Base-by-base conservation (phyloP, 164 flowering plant genomes). In the Aristolochia californica region DNA sequence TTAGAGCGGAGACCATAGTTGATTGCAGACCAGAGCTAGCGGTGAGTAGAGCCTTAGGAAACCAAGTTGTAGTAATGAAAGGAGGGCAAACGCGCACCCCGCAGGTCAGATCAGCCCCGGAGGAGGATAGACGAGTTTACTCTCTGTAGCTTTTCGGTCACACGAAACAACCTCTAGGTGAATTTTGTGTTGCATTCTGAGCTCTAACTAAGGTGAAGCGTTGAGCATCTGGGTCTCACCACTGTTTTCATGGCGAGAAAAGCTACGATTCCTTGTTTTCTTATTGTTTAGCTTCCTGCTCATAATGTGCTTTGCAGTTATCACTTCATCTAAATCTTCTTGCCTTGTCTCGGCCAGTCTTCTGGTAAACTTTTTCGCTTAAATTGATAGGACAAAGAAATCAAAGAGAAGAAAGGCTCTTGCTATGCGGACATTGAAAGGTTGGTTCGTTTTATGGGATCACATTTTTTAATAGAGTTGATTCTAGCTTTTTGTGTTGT, bases 371-470 rank as follows among this genome's bases (percentile, higher is more conserved):
- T 23, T 15, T 27, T 1, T 4, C 10, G 4, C 21, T 13, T 1
- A n/a, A 17, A 21, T 17, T 20, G 8, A 7, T 71, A 80, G 81
- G 87, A 82, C 45, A 1, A 17, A 14, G 89, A 86, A 71, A 66
- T 72, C 70, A 73, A 77, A 66, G 75, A 61, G 65, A 80, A 68
- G 81, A 86, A 80, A 68, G 58, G 67, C 47, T 71, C 68, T 62
- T 83, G 94, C 62, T 86, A 81, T 58, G 76, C 76, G 28, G 94
- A 86, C 47, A 70, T 86, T 54, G 87, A 86, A 58, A 83, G 85
- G 89, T 83, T 52, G 17, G 53, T 43, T n/a, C 5, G n/a, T 52
- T 55, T 23, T 24, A 30, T 4, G 43, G 12, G 20, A 10, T 53
- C 4, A 15, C 0, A 22, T 45, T 10, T 52, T 10, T 24, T 0